Base-by-base conservation (phyloP, 2,329 filamentous ascomycete species). In the Penicillium sp. region DNA sequence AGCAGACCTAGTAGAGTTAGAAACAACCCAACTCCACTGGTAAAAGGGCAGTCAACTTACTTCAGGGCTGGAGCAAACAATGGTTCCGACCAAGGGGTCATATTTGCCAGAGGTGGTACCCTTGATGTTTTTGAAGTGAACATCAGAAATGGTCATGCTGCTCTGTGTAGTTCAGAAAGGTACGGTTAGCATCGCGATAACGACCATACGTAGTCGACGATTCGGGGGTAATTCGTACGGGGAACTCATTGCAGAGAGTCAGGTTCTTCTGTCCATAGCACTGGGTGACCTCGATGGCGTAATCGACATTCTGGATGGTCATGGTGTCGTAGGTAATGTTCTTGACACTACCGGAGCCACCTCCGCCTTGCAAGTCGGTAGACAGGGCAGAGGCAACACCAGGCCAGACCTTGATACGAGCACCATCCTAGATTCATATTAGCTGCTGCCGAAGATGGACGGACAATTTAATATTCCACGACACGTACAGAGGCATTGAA, bases 321-420 rank as follows among this genome's bases (percentile, higher is more conserved):
- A 90, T 87, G 4, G 79, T 81, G 59, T 89, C 84, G 71, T 88
- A 90, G 1, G 87, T 90, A 62, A 90, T 82, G 71, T 91, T 91
- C 59, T 80, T 81, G 51, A 91, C 88, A 42, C 79, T 78, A 28
- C 88, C 87, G 5, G 74, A 75, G 40, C 87, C 87, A 19, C 87
- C 88, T n/a, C 88, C 87, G 6, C 88, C 88, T 68, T 87, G 84
- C 0, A 89, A 81, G 58, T 87, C 84, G 19, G 82, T 84, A 19
- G 84, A 84, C 4, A 89, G 76, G 0, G 82, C 81, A 1, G 84
- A 81, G 4, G 80, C 68, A 19, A 82, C 69, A 37, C 86, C 86
- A 0, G 88, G 87, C 89, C 88, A 91, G 58, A 90, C 88, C 75
- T 91, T 91, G 78, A 92, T 90, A 61, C 89, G 85, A 0, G 88